Percentiles rank a stretch among this genome's conserved stretches.
phyloP scores from a whole-genome alignment of 225 moss, liverwort and hornwort species.

The Physcomitrellopsis africana region DNA sequence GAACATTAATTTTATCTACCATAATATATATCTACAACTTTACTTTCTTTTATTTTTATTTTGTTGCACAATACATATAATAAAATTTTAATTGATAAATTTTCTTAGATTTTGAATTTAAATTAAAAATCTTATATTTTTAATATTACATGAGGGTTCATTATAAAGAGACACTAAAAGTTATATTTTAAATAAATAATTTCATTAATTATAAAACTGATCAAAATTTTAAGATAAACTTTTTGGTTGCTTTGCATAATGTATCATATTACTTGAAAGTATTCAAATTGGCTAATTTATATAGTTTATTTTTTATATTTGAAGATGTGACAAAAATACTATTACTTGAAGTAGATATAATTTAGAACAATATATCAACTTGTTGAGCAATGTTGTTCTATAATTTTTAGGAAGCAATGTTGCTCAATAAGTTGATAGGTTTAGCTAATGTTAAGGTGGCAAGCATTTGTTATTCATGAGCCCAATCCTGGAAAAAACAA shows the following conservation, averaged over 20 bases:
- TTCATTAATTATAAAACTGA: neutral
- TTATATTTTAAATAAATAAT: neutral
- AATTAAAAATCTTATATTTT: neutral
- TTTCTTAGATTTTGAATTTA: neutral
- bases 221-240: neutral
- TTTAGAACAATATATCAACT: too few species aligned
- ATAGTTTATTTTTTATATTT: neutral
- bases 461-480: too few species aligned
- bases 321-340: conserved; percentile 90
- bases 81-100: neutral
- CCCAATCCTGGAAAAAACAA: too few species aligned
- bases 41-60: neutral
- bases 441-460: too few species aligned
- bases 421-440: too few species aligned
- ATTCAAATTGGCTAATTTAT: conserved; percentile 12
- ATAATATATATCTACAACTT: conserved; percentile 50
- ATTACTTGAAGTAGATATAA: conserved; percentile 93
- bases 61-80: neutral
- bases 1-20: conserved; percentile 92
- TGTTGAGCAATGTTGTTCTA: too few species aligned
- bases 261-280: conserved; percentile 9
- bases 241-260: conserved; percentile 10
- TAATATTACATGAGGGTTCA: neutral
- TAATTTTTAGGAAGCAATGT: too few species aligned
- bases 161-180: conserved; percentile 1